These are phyloP conservation scores for Scedosporium minutisporum DNA, from an alignment of 2,329 filamentous ascomycete species.

Conservation along the genomic window DNA sequence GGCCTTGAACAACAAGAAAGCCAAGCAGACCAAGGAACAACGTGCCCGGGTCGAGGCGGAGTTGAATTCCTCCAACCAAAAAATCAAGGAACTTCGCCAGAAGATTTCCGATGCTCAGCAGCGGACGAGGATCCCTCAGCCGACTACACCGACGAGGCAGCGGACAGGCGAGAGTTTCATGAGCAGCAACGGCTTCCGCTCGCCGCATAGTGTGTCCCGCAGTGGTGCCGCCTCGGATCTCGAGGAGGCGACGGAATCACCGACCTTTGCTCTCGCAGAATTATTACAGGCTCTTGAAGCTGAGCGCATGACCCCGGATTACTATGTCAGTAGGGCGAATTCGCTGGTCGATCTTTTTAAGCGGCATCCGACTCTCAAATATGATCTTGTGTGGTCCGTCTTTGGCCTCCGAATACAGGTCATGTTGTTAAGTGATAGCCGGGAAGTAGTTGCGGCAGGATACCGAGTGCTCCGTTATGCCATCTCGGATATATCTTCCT, in stretches of 20 bases:
- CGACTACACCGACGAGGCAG: constrained; percentile 42
- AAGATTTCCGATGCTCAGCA: constrained; percentile 49
- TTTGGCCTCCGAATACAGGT: constrained; percentile 91
- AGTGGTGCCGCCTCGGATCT: constrained; percentile 50
- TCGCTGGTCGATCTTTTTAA: constrained; percentile 94
- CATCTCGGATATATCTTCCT: constrained; percentile 81
- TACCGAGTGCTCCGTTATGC: constrained; percentile 91
- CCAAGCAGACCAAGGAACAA: constrained; percentile 88
- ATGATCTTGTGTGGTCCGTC: constrained; percentile 90
- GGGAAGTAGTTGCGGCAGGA: constrained; percentile 89
- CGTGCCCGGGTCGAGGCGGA: constrained; percentile 74
- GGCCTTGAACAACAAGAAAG: constrained; percentile 86
- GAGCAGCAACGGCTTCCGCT: constrained; percentile 39
- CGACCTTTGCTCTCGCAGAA: constrained; percentile 83
- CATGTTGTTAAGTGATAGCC: constrained; percentile 90
- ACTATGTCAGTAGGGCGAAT: constrained; percentile 90
- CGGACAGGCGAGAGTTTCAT: constrained; percentile 36
- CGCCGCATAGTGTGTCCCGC: constrained; percentile 46
- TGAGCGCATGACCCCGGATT: constrained; percentile 81
- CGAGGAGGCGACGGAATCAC: constrained; percentile 70
- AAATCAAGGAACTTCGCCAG: constrained; percentile 51
- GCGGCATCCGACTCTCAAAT: constrained; percentile 83
- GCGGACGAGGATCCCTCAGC: constrained; percentile 31
- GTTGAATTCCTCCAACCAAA: constrained; percentile 75
- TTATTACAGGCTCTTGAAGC: constrained; percentile 82